Evolutionary conservation across 805 yeast genomes (phyloP).

Genomic region (Zygoascus ofunaensis): DNA sequence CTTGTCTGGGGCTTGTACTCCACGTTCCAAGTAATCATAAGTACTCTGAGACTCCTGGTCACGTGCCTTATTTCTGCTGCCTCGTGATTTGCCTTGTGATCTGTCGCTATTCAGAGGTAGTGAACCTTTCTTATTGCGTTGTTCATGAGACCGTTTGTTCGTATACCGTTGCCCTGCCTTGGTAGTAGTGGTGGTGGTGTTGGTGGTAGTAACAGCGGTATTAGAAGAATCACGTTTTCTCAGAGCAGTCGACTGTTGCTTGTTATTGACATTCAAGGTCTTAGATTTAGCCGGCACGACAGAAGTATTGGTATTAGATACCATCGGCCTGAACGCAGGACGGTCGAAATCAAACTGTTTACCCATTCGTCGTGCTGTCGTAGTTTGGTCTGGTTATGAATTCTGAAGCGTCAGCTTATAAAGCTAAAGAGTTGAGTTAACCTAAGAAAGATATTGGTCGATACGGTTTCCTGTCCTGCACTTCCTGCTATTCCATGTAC

Average conservation of each 20-base stretch:
- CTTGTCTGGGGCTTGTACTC: conserved; percentile 19
- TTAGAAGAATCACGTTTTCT: not conserved
- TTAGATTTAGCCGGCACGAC: too few relatives aligned
- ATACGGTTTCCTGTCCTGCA: too few relatives aligned
- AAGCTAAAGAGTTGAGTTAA: too few relatives aligned
- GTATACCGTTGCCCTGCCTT: not conserved
- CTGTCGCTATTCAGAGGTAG: not conserved
- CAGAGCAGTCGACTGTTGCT: too few relatives aligned
- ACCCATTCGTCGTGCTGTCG: too few relatives aligned
- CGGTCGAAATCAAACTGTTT: conserved; percentile 2
- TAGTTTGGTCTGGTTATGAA: too few relatives aligned
- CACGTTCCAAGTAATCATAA: not conserved
- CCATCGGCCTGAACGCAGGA: conserved; percentile 2
- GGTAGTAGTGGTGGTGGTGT: too few relatives aligned
- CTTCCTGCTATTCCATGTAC: too few relatives aligned
- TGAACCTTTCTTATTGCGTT: not conserved
- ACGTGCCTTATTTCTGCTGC: not conserved
- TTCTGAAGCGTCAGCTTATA: too few relatives aligned
- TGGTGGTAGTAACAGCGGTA: not conserved
- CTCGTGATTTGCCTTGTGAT: not conserved
- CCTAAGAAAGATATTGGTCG: too few relatives aligned
- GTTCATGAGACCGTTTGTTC: conserved; percentile 1
- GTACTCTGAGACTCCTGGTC: not conserved
- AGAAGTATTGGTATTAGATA: too few relatives aligned
- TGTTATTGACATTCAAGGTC: too few relatives aligned